Base-by-base conservation (phyloP, 2,329 filamentous ascomycete species). In the Plenodomus tracheiphilus region DNA sequence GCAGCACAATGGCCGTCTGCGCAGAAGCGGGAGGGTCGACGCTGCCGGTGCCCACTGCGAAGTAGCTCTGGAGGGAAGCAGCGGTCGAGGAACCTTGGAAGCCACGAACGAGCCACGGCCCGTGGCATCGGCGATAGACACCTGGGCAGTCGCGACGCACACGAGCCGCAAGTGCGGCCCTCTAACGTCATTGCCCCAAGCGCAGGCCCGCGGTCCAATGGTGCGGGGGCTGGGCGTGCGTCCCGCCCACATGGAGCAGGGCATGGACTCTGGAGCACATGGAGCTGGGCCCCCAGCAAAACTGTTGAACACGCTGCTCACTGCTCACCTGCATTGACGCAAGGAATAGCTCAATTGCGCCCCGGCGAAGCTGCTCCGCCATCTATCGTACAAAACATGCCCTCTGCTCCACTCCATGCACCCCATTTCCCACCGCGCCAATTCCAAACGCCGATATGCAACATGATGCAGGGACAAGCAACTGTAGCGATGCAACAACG, bases 181-280 rank as follows among this genome's bases (percentile, higher is more conserved):
- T 49, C 44, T 49, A 41, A 59, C 56, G 61, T 61, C 58, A 61
- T 60, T 58, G 54, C 55, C 58, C 58, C 51, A 59, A 47, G 53
- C 52, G 51, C 39, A 16, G 42, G 38, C 38, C 38, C 38, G 35
- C 36, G 6, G 25, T 21, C 35, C 35, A 39, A 54, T 54, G 41
- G 52, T 46, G 49, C 46, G 37, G 34, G 20, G 37, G 35, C 52
- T 52, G 36, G 52, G 41, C 52, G 39, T 39, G 19, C 40, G 30
- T 47, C 42, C 38, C 32, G 46, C 41, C 49, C 43, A 38, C 38
- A 44, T 47, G 25, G 25, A 47, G 45, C n/a, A n/a, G n/a, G n/a
- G n/a, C n/a, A n/a, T n/a, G n/a, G n/a, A n/a, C n/a, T n/a, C n/a
- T n/a, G n/a, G n/a, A n/a, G n/a, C 43, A 34, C 38, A 44, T 47